These are phyloP conservation scores for Metschnikowia gelsemii DNA, from an alignment of 805 yeast genomes.

Conservation along the genomic window DNA sequence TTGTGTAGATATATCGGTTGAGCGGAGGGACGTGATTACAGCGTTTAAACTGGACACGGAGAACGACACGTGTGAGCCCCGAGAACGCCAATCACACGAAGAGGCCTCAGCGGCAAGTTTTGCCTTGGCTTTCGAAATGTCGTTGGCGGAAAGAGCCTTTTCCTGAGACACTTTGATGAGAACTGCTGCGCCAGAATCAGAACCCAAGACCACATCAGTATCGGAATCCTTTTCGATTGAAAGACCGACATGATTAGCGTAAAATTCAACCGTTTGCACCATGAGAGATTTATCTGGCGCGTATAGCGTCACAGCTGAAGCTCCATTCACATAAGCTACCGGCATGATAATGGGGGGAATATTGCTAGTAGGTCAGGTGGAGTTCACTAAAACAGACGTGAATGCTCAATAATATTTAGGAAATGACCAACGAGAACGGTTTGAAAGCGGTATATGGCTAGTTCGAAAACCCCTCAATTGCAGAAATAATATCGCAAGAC, in stretches of 20 bases:
- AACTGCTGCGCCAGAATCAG: slow-evolving; percentile 24
- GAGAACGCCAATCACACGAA: slow-evolving; percentile 50
- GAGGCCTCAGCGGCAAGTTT: slow-evolving; percentile 20
- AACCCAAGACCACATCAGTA: slow-evolving; percentile 24
- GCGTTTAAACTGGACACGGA: slow-evolving; percentile 42
- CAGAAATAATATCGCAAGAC: too few species aligned
- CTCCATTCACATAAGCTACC: slow-evolving; percentile 50
- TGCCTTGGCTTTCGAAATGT: slow-evolving; percentile 19
- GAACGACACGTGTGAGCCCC: slow-evolving; percentile 46
- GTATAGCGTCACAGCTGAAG: slow-evolving; percentile 50
- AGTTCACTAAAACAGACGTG: too few species aligned
- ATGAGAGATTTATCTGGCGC: slow-evolving; percentile 51
- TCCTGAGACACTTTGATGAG: slow-evolving; percentile 21
- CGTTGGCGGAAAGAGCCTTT: slow-evolving; percentile 18
- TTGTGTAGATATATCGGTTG: slow-evolving; percentile 43
- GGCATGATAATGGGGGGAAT: too few species aligned
- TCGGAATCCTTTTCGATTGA: slow-evolving; percentile 24
- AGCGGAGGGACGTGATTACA: slow-evolving; percentile 35
- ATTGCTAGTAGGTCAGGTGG: too few species aligned
- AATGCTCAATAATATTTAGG: too few species aligned
- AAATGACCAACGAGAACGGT: too few species aligned
- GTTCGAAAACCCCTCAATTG: too few species aligned
- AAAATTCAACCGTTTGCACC: slow-evolving; percentile 53
- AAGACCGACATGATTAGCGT: slow-evolving; percentile 45
- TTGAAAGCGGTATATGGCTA: too few species aligned